Conservation (phyloP, 2,329 filamentous ascomycete species). For the Fusarium subtropicale region DNA sequence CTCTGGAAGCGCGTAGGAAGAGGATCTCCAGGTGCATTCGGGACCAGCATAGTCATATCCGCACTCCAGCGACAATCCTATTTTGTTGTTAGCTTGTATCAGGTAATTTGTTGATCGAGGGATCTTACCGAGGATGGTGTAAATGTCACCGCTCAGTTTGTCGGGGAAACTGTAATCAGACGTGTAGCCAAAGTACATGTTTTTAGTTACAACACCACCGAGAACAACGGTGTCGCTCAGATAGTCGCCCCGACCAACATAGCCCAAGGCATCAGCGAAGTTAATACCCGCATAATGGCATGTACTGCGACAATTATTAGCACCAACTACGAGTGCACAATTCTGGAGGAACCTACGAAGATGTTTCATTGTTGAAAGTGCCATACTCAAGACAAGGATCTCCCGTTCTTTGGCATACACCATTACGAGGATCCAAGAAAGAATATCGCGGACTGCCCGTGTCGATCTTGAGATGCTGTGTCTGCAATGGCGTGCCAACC, state of each 20-base stretch:
- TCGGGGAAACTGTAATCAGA: not conserved
- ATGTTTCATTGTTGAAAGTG: not conserved
- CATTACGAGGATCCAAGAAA: slow-evolving; percentile 3
- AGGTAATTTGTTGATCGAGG: accelerated
- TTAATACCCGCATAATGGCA: not conserved
- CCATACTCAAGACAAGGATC: not conserved
- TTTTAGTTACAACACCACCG: not conserved
- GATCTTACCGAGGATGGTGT: slow-evolving; percentile 3
- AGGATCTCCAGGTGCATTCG: not conserved
- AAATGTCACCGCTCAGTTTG: not conserved
- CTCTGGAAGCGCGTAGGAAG: not conserved
- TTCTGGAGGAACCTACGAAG: not conserved
- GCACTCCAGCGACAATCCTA: slow-evolving; percentile 7
- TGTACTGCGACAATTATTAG: not conserved
- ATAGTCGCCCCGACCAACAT: not conserved
- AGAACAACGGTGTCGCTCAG: not conserved
- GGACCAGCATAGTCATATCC: not conserved
- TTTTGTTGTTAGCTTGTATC: accelerated
- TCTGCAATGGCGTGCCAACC: slow-evolving; percentile 8
- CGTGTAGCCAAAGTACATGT: slow-evolving; percentile 10
- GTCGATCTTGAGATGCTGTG: slow-evolving; percentile 14
- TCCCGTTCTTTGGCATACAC: not conserved
- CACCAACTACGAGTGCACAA: accelerated
- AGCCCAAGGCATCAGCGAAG: slow-evolving; percentile 3
- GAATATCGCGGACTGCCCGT: slow-evolving; percentile 11